Evolutionary conservation across 768 basidiomycete species (phyloP).

Genomic region (Pholiota microspora): DNA sequence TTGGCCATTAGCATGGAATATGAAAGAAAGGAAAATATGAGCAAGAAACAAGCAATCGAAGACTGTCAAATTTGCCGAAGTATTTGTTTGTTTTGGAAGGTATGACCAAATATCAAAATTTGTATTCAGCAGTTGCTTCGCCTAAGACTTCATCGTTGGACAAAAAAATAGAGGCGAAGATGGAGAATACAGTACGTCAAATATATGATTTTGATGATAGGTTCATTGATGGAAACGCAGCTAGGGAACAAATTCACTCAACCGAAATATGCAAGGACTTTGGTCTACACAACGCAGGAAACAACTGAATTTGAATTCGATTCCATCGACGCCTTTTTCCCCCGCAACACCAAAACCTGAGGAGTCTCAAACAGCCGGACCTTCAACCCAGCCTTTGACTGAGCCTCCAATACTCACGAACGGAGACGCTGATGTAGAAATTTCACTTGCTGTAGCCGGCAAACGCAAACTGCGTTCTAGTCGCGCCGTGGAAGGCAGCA

Average conservation of each 20-base stretch:
- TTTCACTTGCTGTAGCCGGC: slow-evolving; percentile 23
- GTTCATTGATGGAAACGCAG: slow-evolving; percentile 41
- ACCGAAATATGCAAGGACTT: slow-evolving; percentile 75
- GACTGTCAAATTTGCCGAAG: too few species aligned
- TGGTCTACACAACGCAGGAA: slow-evolving; percentile 68
- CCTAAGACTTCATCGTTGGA: neutral
- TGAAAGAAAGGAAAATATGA: too few species aligned
- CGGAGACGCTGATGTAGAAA: slow-evolving; percentile 12
- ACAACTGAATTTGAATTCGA: slow-evolving; percentile 67
- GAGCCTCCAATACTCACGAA: slow-evolving; percentile 8
- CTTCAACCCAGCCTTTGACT: slow-evolving; percentile 6
- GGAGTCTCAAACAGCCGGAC: slow-evolving; percentile 17
- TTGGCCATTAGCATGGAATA: too few species aligned
- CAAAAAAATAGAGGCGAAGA: too few species aligned
- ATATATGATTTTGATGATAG: slow-evolving; percentile 7
- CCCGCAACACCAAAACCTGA: slow-evolving; percentile 16
- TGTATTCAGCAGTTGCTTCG: neutral
- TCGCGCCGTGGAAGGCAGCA: slow-evolving; percentile 49
- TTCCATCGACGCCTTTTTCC: slow-evolving; percentile 25
- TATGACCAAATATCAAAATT: slow-evolving; percentile 5
- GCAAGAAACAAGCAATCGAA: too few species aligned
- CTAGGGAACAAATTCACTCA: slow-evolving; percentile 73
- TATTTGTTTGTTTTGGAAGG: neutral
- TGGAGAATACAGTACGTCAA: slow-evolving; percentile 20
- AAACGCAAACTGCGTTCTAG: slow-evolving; percentile 67